A percentile compares a stretch with the other conserved stretches of the same genome.
Evolutionary conservation across 495 filamentous ascomycete species (phyloP).

Genomic region (Alectoria sarmentosa): DNA sequence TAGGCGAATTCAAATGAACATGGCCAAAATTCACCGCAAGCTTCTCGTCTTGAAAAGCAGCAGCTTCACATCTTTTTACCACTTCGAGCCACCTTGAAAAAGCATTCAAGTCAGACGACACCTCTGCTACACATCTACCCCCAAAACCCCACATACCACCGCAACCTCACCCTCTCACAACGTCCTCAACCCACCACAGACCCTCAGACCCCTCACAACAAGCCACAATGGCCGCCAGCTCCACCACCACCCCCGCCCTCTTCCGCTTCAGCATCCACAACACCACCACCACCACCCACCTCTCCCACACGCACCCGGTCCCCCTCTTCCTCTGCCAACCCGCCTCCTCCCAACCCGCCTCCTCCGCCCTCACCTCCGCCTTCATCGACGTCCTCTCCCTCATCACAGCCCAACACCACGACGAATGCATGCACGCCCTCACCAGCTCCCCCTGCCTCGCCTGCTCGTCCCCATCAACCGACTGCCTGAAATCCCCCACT

Average conservation of each 20-base stretch:
- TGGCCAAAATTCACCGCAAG: too few species aligned
- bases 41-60: not conserved
- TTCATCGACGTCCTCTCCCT: slow-evolving; percentile 18
- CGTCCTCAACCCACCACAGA: not conserved
- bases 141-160: not conserved
- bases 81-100: not conserved
- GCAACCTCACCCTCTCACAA: not conserved
- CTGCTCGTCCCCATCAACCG: slow-evolving; percentile 11
- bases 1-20: not conserved
- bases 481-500: slow-evolving; percentile 18
- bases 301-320: slow-evolving; percentile 15
- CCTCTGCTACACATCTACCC: not conserved
- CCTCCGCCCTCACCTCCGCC: not conserved
- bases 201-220: not conserved
- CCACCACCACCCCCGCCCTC: slow-evolving; percentile 7
- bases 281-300: not conserved
- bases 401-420: slow-evolving; percentile 18
- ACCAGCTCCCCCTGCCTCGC: slow-evolving; percentile 12
- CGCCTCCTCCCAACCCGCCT: not conserved
- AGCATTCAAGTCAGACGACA: not conserved
- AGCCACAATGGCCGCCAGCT: slow-evolving; percentile 5
- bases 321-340: slow-evolving; percentile 18
- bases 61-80: not conserved
- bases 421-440: slow-evolving; percentile 15
- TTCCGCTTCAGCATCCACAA: slow-evolving; percentile 16